Evolutionary conservation across 139 green algal species (phyloP).

Genomic region (Coelastrella sp.): DNA sequence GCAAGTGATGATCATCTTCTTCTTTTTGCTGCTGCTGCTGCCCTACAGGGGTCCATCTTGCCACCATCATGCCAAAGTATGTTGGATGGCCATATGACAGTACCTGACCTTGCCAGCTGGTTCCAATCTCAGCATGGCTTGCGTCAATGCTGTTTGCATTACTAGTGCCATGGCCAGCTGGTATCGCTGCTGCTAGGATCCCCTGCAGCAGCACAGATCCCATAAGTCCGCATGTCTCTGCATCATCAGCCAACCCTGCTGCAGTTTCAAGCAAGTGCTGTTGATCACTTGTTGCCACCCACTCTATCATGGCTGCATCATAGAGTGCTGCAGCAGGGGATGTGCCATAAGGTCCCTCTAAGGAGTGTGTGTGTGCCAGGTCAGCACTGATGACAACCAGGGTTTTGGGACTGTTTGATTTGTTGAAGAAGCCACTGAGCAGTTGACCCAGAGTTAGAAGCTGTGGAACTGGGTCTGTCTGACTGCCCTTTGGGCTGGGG

Average conservation of each 20-base stretch:
- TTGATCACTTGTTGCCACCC: not conserved
- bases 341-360: not conserved
- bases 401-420: not conserved
- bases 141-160: not conserved
- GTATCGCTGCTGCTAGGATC: not conserved
- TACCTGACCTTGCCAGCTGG: not conserved
- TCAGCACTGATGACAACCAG: slow-evolving; percentile 3
- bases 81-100: not conserved
- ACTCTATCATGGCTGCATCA: not conserved
- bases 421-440: not conserved
- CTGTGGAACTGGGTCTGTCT: not conserved
- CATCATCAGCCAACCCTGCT: not conserved
- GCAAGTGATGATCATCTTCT: not conserved
- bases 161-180: not conserved
- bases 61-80: slow-evolving; percentile 25
- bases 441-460: not conserved
- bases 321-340: not conserved
- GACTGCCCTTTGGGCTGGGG: not conserved
- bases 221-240: not conserved
- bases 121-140: not conserved
- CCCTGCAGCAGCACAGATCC: slow-evolving; percentile 1
- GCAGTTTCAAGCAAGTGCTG: not conserved
- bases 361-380: not conserved
- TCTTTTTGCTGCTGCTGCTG: not conserved
- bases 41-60: not conserved